A percentile compares a stretch with the other conserved stretches of the same genome.
phyloP scores from a whole-genome alignment of 108 stramenopile genomes.

The Cyclotella sp. region DNA sequence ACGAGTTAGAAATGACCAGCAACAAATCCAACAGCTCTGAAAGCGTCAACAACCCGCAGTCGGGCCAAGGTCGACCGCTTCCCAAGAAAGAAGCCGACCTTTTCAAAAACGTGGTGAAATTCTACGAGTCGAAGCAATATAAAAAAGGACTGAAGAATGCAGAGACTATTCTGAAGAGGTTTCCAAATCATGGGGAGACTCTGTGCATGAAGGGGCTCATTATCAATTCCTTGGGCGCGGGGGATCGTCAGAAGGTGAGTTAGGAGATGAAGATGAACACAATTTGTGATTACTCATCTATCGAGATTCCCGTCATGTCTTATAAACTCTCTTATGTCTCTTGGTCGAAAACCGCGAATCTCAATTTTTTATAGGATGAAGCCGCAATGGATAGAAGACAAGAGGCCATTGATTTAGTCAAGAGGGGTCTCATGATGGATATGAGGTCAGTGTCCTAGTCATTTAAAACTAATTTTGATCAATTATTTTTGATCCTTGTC shows the following conservation, averaged over 20 bases:
- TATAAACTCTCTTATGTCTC: neutral
- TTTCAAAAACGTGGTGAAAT: constrained; percentile 91
- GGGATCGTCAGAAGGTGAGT: constrained; percentile 6
- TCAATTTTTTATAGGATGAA: constrained; percentile 10
- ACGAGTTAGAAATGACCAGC: too few species aligned
- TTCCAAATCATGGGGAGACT: constrained; percentile 97
- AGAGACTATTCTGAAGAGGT: constrained; percentile 93
- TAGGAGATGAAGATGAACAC: constrained; percentile 9
- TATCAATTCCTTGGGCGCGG: constrained; percentile 73
- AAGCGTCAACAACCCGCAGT: constrained; percentile 7
- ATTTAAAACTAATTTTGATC: too few species aligned
- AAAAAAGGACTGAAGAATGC: constrained; percentile 96
- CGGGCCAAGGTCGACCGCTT: constrained; percentile 55
- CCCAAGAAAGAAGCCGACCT: constrained; percentile 94
- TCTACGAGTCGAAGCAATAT: constrained; percentile 98
- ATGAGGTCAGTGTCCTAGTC: constrained; percentile 81
- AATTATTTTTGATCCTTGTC: neutral
- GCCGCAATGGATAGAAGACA: constrained; percentile 53
- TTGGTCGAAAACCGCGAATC: neutral
- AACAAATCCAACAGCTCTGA: too few species aligned
- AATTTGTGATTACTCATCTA: too few species aligned
- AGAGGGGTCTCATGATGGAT: constrained; percentile 90
- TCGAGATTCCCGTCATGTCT: neutral
- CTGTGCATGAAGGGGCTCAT: constrained; percentile 97
- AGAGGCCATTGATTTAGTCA: constrained; percentile 94